These are phyloP conservation scores for Monilinia laxa DNA, from an alignment of 2,329 filamentous ascomycete genomes.

Conservation along the genomic window DNA sequence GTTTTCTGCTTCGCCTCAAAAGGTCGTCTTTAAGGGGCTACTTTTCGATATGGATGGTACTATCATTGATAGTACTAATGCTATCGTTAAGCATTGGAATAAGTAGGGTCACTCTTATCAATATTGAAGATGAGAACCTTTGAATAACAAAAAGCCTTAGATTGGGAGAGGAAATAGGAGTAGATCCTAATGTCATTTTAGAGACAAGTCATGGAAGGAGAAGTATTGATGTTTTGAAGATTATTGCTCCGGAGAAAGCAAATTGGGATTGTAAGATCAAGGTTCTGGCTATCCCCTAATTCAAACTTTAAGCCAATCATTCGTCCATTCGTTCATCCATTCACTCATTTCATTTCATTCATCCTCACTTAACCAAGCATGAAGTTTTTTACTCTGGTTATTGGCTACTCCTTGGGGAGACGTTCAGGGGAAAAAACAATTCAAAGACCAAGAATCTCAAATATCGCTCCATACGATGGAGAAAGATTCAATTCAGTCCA, in stretches of 20 bases:
- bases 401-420: background rate
- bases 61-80: slow-evolving; percentile 77
- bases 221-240: slow-evolving; percentile 79
- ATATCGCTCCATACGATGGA: background rate
- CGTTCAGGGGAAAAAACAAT: too few relatives aligned
- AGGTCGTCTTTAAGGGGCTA: slow-evolving; percentile 34
- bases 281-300: slow-evolving; percentile 32
- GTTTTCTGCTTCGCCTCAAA: slow-evolving; percentile 33
- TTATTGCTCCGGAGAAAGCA: slow-evolving; percentile 80
- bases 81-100: slow-evolving; percentile 77
- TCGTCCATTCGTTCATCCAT: background rate
- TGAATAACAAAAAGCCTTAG: slow-evolving; percentile 44
- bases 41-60: slow-evolving; percentile 72
- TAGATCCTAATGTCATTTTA: slow-evolving; percentile 81
- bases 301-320: background rate
- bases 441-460: background rate
- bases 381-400: background rate
- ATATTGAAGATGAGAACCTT: background rate
- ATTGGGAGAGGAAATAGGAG: slow-evolving; percentile 79
- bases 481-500: background rate
- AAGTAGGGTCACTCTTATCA: slow-evolving; percentile 37
- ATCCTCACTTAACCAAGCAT: background rate
- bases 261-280: slow-evolving; percentile 80
- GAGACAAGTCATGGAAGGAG: slow-evolving; percentile 88
- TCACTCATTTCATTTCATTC: background rate